phyloP scores from a whole-genome alignment of 2,329 filamentous ascomycete genomes.

The Nigrospora oryzae region DNA sequence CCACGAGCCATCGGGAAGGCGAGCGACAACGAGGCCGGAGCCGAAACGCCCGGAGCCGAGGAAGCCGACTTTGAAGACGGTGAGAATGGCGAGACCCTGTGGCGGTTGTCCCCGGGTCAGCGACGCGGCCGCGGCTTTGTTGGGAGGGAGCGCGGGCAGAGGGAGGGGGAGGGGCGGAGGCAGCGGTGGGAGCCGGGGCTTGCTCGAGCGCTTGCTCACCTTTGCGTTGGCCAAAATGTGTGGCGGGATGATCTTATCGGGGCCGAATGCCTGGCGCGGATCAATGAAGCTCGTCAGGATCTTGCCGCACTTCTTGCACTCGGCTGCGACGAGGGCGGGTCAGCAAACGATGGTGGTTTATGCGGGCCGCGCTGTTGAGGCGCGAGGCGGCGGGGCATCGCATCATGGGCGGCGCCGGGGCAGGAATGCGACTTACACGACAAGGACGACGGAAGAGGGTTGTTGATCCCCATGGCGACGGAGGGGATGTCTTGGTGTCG shows the following conservation, averaged over 20 bases:
- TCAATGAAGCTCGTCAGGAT: conserved; percentile 94
- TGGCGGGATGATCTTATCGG: conserved; percentile 95
- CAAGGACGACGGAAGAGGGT: conserved; percentile 58
- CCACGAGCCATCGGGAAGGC: conserved; percentile 70
- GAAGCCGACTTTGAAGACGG: conserved; percentile 81
- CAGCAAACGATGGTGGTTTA: conserved; percentile 6
- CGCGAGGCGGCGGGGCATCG: too few species aligned
- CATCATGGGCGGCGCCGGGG: too few species aligned
- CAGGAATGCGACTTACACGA: conserved; percentile 47
- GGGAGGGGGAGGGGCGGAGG: too few species aligned
- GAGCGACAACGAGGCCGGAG: conserved; percentile 73
- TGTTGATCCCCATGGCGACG: conserved; percentile 52
- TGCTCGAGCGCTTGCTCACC: conserved; percentile 33
- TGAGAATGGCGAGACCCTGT: conserved; percentile 73
- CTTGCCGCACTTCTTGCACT: conserved; percentile 95
- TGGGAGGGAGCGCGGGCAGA: too few species aligned
- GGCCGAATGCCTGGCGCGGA: conserved; percentile 84
- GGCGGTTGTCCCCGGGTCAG: too few species aligned
- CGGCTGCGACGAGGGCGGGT: conserved; percentile 49
- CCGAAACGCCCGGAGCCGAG: conserved; percentile 76
- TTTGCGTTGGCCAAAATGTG: conserved; percentile 85
- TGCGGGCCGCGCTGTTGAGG: too few species aligned
- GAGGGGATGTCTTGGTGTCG: conserved; percentile 2
- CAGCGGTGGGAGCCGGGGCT: too few species aligned
- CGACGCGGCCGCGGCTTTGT: not conserved